These are phyloP conservation scores for Lumnitzera littorea DNA, from an alignment of 345 rosid species.

Conservation along the genomic window DNA sequence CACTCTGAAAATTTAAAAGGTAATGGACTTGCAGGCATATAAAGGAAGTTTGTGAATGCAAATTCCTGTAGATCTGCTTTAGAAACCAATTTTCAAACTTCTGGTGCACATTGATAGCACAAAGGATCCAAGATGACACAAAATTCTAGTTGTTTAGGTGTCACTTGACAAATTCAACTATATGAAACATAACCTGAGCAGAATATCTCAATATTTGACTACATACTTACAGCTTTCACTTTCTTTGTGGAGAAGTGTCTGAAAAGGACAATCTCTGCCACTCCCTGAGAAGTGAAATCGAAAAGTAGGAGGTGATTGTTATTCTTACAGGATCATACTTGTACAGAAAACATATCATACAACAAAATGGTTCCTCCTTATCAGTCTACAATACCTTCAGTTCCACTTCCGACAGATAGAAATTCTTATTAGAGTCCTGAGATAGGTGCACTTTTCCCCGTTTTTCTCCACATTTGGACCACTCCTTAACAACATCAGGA, in stretches of 20 bases:
- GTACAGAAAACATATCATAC: not conserved
- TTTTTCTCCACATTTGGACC: slow-evolving; percentile 69
- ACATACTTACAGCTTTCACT: slow-evolving; percentile 62
- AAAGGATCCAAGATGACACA: no score
- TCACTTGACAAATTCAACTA: no score
- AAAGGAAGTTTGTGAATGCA: no score
- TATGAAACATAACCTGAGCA: not conserved
- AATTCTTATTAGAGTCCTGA: slow-evolving; percentile 44
- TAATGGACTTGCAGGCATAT: no score
- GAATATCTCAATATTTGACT: not conserved
- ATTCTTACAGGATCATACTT: not conserved
- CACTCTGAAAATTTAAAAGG: no score
- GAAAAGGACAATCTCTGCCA: slow-evolving; percentile 68
- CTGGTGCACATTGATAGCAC: no score
- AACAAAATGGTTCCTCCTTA: slow-evolving; percentile 4
- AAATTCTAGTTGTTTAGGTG: no score
- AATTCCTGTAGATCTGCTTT: no score
- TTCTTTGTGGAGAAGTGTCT: slow-evolving; percentile 63
- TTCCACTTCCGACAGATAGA: slow-evolving; percentile 69
- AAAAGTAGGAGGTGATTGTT: slow-evolving; percentile 2
- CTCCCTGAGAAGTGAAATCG: slow-evolving; percentile 40
- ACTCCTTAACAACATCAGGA: slow-evolving; percentile 60
- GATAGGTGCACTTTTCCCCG: slow-evolving; percentile 77
- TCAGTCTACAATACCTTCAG: slow-evolving; percentile 47
- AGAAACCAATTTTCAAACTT: no score